phyloP scores from a whole-genome alignment of 148 eudicot species.

The Vaccinium darrowii region DNA sequence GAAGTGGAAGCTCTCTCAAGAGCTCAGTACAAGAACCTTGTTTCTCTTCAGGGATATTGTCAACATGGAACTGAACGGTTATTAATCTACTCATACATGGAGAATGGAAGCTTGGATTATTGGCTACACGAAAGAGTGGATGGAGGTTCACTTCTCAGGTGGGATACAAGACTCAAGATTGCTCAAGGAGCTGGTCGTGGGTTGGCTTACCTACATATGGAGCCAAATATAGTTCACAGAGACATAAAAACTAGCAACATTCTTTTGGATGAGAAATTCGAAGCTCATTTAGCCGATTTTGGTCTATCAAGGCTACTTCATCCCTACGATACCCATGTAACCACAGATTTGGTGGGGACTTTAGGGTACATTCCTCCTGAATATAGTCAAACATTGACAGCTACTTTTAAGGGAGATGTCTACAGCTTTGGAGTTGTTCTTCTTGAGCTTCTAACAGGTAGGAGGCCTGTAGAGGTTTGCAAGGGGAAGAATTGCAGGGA shows the following conservation, averaged over 20 bases:
- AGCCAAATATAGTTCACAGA: slow-evolving; percentile 77
- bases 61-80: slow-evolving; percentile 66
- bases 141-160: slow-evolving; percentile 58
- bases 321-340: slow-evolving; percentile 92
- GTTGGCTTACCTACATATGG: slow-evolving; percentile 70
- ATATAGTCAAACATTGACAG: slow-evolving; percentile 78
- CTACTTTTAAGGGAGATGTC: slow-evolving; percentile 95
- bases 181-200: slow-evolving; percentile 91
- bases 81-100: slow-evolving; percentile 85
- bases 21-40: slow-evolving; percentile 91
- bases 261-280: slow-evolving; percentile 74
- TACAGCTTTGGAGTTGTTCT: slow-evolving; percentile 95
- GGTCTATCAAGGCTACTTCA: slow-evolving; percentile 74
- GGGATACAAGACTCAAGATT: slow-evolving; percentile 68
- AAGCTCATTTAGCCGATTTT: slow-evolving; percentile 93
- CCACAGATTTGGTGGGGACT: slow-evolving; percentile 93
- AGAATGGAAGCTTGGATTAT: slow-evolving; percentile 88
- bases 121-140: slow-evolving; percentile 88
- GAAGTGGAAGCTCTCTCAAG: slow-evolving; percentile 92
- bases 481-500: slow-evolving; percentile 84
- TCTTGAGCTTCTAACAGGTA: slow-evolving; percentile 79
- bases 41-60: slow-evolving; percentile 88
- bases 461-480: slow-evolving; percentile 88
- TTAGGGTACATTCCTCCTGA: slow-evolving; percentile 96
- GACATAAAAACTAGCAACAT: slow-evolving; percentile 95